Conservation (phyloP, 2,329 filamentous ascomycete genomes). For the Botrytis sinoallii region DNA sequence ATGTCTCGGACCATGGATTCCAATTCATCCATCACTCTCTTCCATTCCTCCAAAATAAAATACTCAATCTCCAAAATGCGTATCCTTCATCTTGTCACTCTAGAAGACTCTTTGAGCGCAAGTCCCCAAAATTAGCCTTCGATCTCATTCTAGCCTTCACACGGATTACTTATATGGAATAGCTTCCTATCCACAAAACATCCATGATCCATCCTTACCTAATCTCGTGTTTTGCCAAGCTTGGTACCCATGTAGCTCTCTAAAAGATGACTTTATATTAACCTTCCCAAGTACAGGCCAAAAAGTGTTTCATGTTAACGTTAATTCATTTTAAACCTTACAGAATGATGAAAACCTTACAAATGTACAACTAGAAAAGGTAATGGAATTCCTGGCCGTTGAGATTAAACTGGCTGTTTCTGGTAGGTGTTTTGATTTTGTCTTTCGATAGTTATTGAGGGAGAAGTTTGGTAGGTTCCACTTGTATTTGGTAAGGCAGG, state of each 20-base stretch:
- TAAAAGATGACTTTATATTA: not conserved
- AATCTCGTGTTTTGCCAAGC: constrained; percentile 7
- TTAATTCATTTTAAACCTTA: not conserved
- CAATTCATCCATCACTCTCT: not conserved
- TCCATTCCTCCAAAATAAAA: not conserved
- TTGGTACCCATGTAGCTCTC: not conserved
- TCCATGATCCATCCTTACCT: not conserved
- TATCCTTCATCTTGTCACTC: not conserved
- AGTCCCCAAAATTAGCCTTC: not conserved
- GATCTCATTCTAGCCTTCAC: not conserved
- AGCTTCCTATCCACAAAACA: not conserved
- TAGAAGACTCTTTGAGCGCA: not conserved
- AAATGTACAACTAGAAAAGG: not conserved
- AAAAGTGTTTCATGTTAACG: not conserved
- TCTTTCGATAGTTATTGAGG: not conserved
- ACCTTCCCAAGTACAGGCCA: not conserved
- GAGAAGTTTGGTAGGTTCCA: not conserved
- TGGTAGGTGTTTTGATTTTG: not conserved
- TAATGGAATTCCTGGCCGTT: not conserved
- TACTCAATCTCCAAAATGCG: not conserved
- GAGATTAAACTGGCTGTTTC: not conserved
- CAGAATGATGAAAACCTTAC: not conserved
- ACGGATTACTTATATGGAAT: not conserved
- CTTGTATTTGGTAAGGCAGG: not conserved
- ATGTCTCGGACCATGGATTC: not conserved